Evolutionary conservation across 306 rosid species (phyloP).

Genomic region (Inga leiocalycina): DNA sequence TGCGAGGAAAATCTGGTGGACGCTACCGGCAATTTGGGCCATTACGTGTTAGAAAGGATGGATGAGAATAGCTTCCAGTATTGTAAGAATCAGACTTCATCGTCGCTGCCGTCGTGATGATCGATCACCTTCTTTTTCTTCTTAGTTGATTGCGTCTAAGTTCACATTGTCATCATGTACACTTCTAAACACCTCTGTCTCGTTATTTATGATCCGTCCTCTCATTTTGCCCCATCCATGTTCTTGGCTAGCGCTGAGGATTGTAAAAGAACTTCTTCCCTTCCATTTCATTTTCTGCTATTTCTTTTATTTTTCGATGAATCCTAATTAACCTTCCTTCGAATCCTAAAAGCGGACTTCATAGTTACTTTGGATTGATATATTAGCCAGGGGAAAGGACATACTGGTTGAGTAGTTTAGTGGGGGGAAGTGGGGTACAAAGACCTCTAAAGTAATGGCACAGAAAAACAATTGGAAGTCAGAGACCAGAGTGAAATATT

Average conservation of each 20-base stretch:
- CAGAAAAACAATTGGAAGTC: neutral
- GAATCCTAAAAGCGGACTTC: neutral
- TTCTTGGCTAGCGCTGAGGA: neutral
- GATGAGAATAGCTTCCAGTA: slow-evolving; percentile 59
- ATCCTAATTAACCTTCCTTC: neutral
- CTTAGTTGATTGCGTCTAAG: slow-evolving; percentile 1
- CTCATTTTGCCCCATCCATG: neutral
- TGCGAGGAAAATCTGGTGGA: slow-evolving; percentile 67
- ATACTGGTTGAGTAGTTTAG: neutral
- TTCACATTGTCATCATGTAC: neutral
- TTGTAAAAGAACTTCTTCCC: slow-evolving; percentile 46
- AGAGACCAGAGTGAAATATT: neutral
- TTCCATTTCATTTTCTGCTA: neutral
- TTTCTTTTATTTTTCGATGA: slow-evolving; percentile 6
- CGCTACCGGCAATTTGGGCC: slow-evolving; percentile 47
- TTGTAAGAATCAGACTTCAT: slow-evolving; percentile 47
- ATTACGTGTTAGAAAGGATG: slow-evolving; percentile 71
- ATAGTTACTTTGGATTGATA: neutral
- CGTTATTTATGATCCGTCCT: slow-evolving; percentile 37
- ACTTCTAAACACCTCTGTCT: neutral
- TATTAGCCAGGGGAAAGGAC: neutral
- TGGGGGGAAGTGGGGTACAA: neutral
- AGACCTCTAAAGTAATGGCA: neutral
- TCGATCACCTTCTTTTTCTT: slow-evolving; percentile 1
- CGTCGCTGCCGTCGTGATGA: neutral